A percentile compares a stretch with the other conserved stretches of the same genome.
Evolutionary conservation across 2,329 filamentous ascomycete genomes (phyloP).

Genomic region (Acephala macrosclerotiorum): DNA sequence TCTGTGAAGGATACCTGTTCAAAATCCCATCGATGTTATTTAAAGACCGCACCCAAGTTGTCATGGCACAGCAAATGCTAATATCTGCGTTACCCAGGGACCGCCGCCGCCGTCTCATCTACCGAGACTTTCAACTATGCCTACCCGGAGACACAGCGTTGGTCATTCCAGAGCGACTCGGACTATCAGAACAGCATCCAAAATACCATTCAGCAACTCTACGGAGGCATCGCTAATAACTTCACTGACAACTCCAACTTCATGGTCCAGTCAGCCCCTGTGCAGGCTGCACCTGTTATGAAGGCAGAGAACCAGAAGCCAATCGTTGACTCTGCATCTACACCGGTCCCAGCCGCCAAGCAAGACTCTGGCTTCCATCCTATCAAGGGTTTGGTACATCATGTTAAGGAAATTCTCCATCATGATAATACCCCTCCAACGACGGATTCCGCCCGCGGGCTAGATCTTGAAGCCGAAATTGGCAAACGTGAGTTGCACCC

Average conservation of each 20-base stretch:
- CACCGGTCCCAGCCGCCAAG: neutral
- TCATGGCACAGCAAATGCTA: no score
- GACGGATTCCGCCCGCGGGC: conserved; percentile 12
- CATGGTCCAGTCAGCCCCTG: no score
- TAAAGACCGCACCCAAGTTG: no score
- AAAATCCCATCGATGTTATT: no score
- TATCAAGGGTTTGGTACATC: conserved; percentile 17
- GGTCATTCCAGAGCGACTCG: conserved; percentile 27
- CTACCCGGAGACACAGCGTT: conserved; percentile 67
- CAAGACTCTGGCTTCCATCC: conserved; percentile 16
- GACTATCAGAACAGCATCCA: conserved; percentile 33
- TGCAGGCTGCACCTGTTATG: neutral
- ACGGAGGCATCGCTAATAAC: conserved; percentile 24
- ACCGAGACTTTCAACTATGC: conserved; percentile 71
- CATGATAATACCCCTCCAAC: neutral
- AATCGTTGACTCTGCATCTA: neutral
- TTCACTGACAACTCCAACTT: neutral
- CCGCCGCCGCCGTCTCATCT: conserved; percentile 26
- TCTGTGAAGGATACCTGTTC: no score
- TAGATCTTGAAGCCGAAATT: conserved; percentile 37
- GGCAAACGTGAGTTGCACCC: conserved; percentile 30
- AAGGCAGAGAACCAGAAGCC: conserved; percentile 1
- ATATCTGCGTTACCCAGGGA: conserved; percentile 12
- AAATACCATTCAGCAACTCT: conserved; percentile 29
- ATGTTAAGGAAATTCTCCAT: conserved; percentile 15